Evolutionary conservation across 1,284 basidiomycete genomes (phyloP), one percentile per base, ranked within the genome.

Genomic region (Cutaneotrichosporon dermatis): DNA sequence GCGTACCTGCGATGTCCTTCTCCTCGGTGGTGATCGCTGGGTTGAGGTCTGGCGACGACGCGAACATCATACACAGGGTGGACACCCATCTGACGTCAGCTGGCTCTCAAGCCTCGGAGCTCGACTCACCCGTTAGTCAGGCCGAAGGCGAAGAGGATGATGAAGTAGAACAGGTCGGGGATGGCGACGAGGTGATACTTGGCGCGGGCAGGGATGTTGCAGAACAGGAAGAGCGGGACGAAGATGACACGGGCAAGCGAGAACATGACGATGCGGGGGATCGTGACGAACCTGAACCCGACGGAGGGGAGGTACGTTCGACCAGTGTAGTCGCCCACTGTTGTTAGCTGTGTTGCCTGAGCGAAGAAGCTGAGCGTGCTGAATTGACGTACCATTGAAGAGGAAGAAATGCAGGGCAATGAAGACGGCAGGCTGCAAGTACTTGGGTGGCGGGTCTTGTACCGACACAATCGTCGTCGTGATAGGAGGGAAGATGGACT

Each of bases 401-500:
- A 77, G 46, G 40, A 79, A 60, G 63, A 80, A 79, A 58, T 79
- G 79, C 1, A 77, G 52, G 0, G 77, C 75, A 41, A 78, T 73
- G 62, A 79, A 80, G 15, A 79, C 61, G 16, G 68, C 65, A 1
- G 76, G 73, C 55, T 72, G 71, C 4, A 79, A 67, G 6, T 75
- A 60, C 49, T 66, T 61, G 1, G 71, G 69, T 3, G 69, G 50
- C 0, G 73, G 67, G 1, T 84, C 82, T 61, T 85, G 85, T 3
- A 84, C 84, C 0, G 91, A 83, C 40, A 76, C 74, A 52, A 94
- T 84, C 0, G 87, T 87, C 4, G 86, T 84, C 4, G 92, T 92
- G 59, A 92, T 87, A 0, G 90, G 84, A 3, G 92, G 92, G 76
- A 86, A 93, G 45, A 93, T 86, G 37, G 90, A 83, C 91, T 93